Base-by-base conservation (phyloP, 2,329 filamentous ascomycete genomes). In the Penicillium polonicum region DNA sequence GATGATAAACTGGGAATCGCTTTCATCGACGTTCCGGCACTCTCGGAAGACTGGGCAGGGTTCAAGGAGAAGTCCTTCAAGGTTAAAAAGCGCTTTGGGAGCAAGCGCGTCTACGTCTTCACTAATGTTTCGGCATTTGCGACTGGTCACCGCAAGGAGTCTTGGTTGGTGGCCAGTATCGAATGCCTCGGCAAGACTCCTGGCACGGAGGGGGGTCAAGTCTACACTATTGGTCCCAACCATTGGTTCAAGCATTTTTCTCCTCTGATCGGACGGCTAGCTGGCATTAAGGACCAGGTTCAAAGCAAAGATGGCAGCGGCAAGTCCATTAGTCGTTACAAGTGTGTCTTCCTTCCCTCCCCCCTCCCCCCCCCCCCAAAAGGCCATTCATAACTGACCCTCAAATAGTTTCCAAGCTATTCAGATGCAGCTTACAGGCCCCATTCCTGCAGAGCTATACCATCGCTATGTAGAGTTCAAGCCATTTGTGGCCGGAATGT, bases 391-490 rank as follows among this genome's bases (percentile, higher is more conserved):
- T n/a, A 41, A 36, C 60, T 54, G 46, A 59, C 53, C 23, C 31
- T 19, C 19, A 7, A 44, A 65, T 68, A 92, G 90, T 74, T 97
- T 97, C 76, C 92, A 96, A 80, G 90, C 93, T 39, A 92, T 91
- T 72, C 89, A 97, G 73, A 87, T 97, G 68, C 93, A 97, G 72
- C 82, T 97, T 8, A 81, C 84, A 45, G 93, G 93, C 0, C 93
- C 93, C 0, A 88, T 94, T 0, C 92, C 93, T 0, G 79, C 85
- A 2, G 80, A 86, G 60, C 80, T 97, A 35, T 96, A 96, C 73
- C 92, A 97, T 72, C 89, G 92, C 64, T 97, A 89, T 70, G 92
- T 97, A 57, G 92, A 96, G 72, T 97, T 97, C 76, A 89, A 87
- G 56, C 92, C 92, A 27, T 91, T 96, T 69, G 89, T 97, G 54